These are phyloP conservation scores for Prinsepia uniflora DNA, from an alignment of 306 rosid genomes.

Conservation along the genomic window DNA sequence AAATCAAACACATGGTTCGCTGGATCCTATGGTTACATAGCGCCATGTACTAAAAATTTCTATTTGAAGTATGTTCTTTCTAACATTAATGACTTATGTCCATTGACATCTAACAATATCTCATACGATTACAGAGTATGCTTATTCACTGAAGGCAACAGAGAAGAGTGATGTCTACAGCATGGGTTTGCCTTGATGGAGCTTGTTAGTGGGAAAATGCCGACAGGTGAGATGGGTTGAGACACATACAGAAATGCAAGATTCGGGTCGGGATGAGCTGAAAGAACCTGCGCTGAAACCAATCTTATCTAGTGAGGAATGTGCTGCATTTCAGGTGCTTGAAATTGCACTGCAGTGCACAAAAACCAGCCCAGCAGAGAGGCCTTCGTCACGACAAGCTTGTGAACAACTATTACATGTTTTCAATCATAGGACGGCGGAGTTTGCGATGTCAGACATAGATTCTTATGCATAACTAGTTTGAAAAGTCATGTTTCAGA, in stretches of 20 bases:
- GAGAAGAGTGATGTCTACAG: constrained; percentile 95
- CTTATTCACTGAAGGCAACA: constrained; percentile 73
- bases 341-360: constrained; percentile 90
- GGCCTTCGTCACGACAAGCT: constrained; percentile 73
- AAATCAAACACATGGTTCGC: constrained; percentile 79
- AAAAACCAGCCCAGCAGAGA: constrained; percentile 62
- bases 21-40: constrained; percentile 87
- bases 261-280: constrained; percentile 43
- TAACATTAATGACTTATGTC: not conserved
- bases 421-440: constrained; percentile 42
- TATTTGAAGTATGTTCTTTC: constrained; percentile 1
- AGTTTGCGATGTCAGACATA: constrained; percentile 35
- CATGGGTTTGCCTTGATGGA: constrained; percentile 88
- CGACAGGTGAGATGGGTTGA: constrained; percentile 95
- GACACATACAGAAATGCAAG: constrained; percentile 46
- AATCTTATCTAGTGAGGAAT: constrained; percentile 49
- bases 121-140: constrained; percentile 55
- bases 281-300: constrained; percentile 64
- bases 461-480: constrained; percentile 20
- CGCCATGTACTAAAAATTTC: constrained; percentile 60
- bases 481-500: constrained; percentile 4
- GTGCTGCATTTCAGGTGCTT: constrained; percentile 69
- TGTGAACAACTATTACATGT: constrained; percentile 70
- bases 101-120: constrained; percentile 13
- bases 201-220: constrained; percentile 86